Conservation (phyloP, 768 basidiomycete genomes). For the Naganishia friedmannii region DNA sequence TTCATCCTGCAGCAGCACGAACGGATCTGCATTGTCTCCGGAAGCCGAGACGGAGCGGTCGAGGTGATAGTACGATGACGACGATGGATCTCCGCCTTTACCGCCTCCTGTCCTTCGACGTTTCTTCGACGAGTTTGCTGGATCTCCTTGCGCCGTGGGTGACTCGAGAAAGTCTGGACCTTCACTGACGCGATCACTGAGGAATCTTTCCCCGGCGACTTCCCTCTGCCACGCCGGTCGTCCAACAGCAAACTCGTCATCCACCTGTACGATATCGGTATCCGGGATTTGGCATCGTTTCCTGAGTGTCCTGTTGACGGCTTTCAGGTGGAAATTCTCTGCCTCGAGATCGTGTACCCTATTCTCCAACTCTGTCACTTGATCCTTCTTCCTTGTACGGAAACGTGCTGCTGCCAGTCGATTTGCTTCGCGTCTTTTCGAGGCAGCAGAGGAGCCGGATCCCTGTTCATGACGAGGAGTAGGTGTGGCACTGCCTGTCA, state of each 20-base stretch:
- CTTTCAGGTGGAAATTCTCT: slow-evolving; percentile 33
- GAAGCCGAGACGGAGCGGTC: slow-evolving; percentile 26
- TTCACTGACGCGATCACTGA: slow-evolving; percentile 19
- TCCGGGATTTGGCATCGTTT: slow-evolving; percentile 10
- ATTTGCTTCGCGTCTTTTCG: slow-evolving; percentile 47
- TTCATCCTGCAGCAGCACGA: slow-evolving; percentile 24
- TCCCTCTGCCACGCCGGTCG: slow-evolving; percentile 19
- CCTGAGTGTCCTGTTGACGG: slow-evolving; percentile 21
- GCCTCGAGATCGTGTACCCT: slow-evolving; percentile 41
- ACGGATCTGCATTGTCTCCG: slow-evolving; percentile 16
- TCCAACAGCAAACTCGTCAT: slow-evolving; percentile 16
- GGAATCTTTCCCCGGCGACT: slow-evolving; percentile 12
- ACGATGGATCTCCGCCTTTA: not conserved
- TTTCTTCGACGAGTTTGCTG: not conserved
- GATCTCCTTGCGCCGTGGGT: not conserved
- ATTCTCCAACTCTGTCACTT: slow-evolving; percentile 47
- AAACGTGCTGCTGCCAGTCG: slow-evolving; percentile 49
- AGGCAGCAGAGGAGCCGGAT: slow-evolving; percentile 19
- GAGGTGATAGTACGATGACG: not conserved
- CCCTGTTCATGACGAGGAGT: not conserved
- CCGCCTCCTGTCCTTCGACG: not conserved
- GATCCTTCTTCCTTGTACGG: slow-evolving; percentile 49
- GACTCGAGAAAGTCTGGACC: slow-evolving; percentile 1
- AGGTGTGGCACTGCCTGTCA: slow-evolving; percentile 20
- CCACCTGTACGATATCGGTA: slow-evolving; percentile 3